Base-by-base conservation (phyloP, 768 basidiomycete genomes). In the Tricholoma sp. region DNA sequence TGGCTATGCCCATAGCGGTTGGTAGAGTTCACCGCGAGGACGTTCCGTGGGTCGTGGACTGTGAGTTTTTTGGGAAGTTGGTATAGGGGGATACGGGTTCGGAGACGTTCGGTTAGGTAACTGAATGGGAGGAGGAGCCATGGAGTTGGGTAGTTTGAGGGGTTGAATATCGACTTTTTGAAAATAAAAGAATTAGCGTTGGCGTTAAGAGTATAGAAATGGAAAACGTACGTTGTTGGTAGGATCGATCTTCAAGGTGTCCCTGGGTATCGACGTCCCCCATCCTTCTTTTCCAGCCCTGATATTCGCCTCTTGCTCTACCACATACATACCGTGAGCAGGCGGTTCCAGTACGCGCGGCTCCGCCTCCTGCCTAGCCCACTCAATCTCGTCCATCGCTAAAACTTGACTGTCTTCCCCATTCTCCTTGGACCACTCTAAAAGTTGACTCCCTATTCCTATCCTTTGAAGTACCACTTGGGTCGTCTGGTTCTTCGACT, bases 1-100 rank as follows among this genome's bases (percentile, higher is more conserved):
- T 34, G 22, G 41, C 52, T 29, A 52, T 14, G 24, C 12, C 55
- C 31, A 6, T 19, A 41, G 52, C 60, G 52, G 5, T 18, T 11
- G 4, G 43, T 50, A 19, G 14, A n/a, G 16, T 27, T 5, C 14
- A 52, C 18, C 6, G 52, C 52, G 37, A 79, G 71, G 8, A 74
- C 45, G 52, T 66, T 63, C 59, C 69, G 76, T 0, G 79, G 79
- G 55, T 79, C 79, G 56, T 80, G 79, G 1, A 80, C 76, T 21
- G 73, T 59, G 10, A 80, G 65, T n/a, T 62, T 76, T 60, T 72
- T 57, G 0, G 79, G 29, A 8, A 29, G 29, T 29, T 29, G 29
- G 29, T 29, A 79, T 27, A 74, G 65, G 18, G 64, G 62, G 24
- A 72, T 67, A 11, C 65, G 57, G 9, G 63, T 56, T n/a, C 70